Evolutionary conservation across 306 rosid species (phyloP).

Genomic region (Dalbergia cultrata): DNA sequence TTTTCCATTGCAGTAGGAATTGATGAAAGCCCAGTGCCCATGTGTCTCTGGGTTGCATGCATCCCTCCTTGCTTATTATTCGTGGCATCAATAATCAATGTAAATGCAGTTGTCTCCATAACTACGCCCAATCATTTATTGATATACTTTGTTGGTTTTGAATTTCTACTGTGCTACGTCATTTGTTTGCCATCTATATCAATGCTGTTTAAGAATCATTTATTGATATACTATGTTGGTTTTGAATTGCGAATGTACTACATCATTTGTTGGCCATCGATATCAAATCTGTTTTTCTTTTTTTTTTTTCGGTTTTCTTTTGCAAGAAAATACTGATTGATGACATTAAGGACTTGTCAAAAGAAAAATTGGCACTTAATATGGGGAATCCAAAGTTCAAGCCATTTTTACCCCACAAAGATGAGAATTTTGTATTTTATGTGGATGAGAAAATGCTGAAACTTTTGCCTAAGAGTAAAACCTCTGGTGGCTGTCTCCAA

Average conservation of each 20-base stretch:
- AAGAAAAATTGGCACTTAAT: background rate
- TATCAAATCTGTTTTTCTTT: constrained; percentile 4
- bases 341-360: background rate
- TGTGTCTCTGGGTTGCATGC: constrained; percentile 12
- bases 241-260: background rate
- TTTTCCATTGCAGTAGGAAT: constrained; percentile 1
- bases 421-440: background rate
- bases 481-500: constrained; percentile 13
- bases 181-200: background rate
- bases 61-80: constrained; percentile 27
- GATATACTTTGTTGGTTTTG: constrained; percentile 5
- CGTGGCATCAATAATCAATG: background rate
- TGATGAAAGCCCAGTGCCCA: background rate
- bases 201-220: constrained; percentile 16
- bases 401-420: constrained; percentile 14
- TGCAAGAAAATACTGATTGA: background rate
- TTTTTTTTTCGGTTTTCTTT: background rate
- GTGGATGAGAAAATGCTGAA: background rate
- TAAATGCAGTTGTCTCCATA: background rate
- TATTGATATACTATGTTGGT: background rate
- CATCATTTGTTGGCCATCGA: background rate
- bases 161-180: background rate
- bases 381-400: background rate
- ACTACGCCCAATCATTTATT: constrained; percentile 1
- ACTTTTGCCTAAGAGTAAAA: background rate